A percentile compares a stretch with the other conserved stretches of the same genome.
Evolutionary conservation across 2,329 filamentous ascomycete genomes (phyloP).

Genomic region (Aspergillus neotritici): DNA sequence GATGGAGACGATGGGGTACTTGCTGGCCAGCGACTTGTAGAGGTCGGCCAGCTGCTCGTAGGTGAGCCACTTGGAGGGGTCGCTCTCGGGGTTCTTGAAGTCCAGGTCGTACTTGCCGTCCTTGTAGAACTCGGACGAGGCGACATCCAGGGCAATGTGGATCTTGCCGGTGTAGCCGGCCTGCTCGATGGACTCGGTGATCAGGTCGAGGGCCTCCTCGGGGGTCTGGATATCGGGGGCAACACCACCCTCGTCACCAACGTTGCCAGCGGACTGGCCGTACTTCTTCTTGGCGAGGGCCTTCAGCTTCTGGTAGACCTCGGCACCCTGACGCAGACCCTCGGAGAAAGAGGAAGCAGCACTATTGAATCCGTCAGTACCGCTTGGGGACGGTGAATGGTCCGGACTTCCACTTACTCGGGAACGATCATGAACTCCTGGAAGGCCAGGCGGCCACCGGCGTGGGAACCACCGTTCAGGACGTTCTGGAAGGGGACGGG

Average conservation of each 20-base stretch:
- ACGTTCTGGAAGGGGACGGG: conserved; percentile 93
- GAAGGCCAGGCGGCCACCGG: conserved; percentile 90
- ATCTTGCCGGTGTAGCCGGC: conserved; percentile 94
- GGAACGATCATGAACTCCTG: conserved; percentile 97
- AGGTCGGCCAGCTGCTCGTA: conserved; percentile 94
- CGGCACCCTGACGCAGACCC: conserved; percentile 90
- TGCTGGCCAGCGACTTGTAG: conserved; percentile 80
- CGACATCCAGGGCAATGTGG: conserved; percentile 98
- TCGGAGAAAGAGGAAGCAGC: conserved; percentile 87
- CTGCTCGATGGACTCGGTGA: conserved; percentile 87
- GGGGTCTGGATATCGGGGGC: conserved; percentile 97
- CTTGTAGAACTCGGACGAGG: conserved; percentile 99
- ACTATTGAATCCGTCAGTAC: conserved; percentile 39
- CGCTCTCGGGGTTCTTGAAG: conserved; percentile 99
- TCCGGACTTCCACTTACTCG: conserved; percentile 49
- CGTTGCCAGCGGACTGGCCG: conserved; percentile 96
- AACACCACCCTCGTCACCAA: conserved; percentile 99
- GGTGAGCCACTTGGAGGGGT: conserved; percentile 94
- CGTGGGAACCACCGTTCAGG: conserved; percentile 90
- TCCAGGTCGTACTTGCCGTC: conserved; percentile 96
- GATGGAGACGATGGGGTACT: conserved; percentile 98
- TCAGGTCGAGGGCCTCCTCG: conserved; percentile 94
- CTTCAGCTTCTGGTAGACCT: conserved; percentile 99
- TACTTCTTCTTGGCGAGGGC: conserved; percentile 97
- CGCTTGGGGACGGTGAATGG: too few relatives aligned